Evolutionary conservation across 441 rosid genomes (phyloP).

Genomic region (Syzygium malaccense): DNA sequence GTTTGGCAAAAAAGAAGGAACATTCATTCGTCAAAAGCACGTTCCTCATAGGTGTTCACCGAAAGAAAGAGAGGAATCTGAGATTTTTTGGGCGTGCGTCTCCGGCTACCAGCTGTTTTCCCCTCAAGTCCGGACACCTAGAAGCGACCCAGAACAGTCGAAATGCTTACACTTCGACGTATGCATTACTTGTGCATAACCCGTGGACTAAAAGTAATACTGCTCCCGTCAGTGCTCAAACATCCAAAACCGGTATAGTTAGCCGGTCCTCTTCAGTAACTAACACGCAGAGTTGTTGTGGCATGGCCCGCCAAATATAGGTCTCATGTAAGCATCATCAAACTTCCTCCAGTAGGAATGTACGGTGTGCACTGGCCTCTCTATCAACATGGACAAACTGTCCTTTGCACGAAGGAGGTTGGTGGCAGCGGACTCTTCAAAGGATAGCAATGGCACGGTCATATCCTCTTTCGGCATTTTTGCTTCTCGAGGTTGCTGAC

Average conservation of each 20-base stretch:
- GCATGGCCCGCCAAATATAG: conserved; percentile 71
- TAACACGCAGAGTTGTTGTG: conserved; percentile 30
- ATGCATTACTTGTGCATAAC: neutral
- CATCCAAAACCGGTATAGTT: neutral
- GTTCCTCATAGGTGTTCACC: neutral
- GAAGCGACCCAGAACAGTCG: neutral
- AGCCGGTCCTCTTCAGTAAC: neutral
- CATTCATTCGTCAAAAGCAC: neutral
- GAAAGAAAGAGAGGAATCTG: neutral
- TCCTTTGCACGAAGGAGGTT: conserved; percentile 61
- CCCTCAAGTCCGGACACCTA: neutral
- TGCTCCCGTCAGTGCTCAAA: neutral
- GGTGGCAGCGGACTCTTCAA: conserved; percentile 57
- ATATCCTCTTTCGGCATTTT: conserved; percentile 42
- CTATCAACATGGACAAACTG: conserved; percentile 63
- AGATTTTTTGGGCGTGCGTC: neutral
- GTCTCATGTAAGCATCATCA: conserved; percentile 79
- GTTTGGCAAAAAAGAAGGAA: neutral
- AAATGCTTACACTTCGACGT: neutral
- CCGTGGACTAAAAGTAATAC: neutral
- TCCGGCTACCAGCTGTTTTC: neutral
- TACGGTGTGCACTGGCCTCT: conserved; percentile 66
- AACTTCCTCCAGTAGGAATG: conserved; percentile 89
- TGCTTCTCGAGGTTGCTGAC: conserved; percentile 13
- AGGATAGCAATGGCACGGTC: conserved; percentile 57